Conservation (phyloP, 2,329 filamentous ascomycete genomes). For the Ophiocordyceps camponoti-leonardi region DNA sequence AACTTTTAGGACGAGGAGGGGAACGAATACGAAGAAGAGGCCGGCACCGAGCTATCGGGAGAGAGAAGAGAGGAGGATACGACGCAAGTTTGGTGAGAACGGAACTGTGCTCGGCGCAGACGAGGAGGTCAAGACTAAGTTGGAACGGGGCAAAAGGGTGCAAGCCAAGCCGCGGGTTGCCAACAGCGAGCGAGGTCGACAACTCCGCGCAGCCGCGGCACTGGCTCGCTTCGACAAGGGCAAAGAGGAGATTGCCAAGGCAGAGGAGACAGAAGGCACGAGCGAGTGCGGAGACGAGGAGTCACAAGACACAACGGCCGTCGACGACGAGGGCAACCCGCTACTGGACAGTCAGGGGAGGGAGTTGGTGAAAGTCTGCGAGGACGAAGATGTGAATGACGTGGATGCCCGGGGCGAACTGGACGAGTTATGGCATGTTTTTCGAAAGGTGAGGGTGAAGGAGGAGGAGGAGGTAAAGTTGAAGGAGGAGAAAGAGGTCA, state of each 20-base stretch:
- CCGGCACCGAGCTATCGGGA: conserved; percentile 48
- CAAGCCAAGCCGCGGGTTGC: conserved; percentile 57
- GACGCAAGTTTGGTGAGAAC: conserved; percentile 60
- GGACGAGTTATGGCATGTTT: conserved; percentile 40
- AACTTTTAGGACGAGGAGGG: conserved; percentile 47
- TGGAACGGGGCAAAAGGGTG: conserved; percentile 48
- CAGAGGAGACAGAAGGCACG: conserved; percentile 16
- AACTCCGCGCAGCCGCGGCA: conserved; percentile 61
- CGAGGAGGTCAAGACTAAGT: conserved; percentile 41
- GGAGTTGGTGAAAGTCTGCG: conserved; percentile 58
- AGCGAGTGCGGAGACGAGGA: conserved; percentile 33
- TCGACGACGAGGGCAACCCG: conserved; percentile 47
- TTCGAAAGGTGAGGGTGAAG: conserved; percentile 9
- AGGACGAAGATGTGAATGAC: conserved; percentile 44
- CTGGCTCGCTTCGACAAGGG: conserved; percentile 52
- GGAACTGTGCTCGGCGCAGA: conserved; percentile 55
- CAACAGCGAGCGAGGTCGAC: conserved; percentile 54
- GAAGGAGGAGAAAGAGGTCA: too few species aligned
- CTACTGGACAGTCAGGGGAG: conserved; percentile 50
- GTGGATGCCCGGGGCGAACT: conserved; percentile 28
- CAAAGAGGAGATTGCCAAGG: conserved; percentile 25
- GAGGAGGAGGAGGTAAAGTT: conserved; percentile 2
- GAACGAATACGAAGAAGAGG: conserved; percentile 34
- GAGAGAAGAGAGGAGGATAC: conserved; percentile 51
- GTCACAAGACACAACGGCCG: conserved; percentile 25